Evolutionary conservation across 1,284 basidiomycete species (phyloP).

Genomic region (Malassezia arunalokei): DNA sequence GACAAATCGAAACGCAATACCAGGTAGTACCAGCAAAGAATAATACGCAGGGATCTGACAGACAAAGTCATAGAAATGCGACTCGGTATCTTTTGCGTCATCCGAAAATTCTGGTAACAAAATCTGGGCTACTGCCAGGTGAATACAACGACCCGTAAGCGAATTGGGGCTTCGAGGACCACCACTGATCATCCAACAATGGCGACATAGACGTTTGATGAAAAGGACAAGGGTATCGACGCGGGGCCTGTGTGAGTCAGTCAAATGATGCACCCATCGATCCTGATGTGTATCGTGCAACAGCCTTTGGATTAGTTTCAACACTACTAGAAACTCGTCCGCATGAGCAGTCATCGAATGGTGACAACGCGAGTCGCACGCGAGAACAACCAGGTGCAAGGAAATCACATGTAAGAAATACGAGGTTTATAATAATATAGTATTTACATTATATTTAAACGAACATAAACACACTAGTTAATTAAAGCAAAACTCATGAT

Average conservation of each 20-base stretch:
- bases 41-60: neutral
- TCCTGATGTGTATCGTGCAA: too few species aligned
- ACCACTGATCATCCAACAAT: conserved; percentile 1
- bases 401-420: neutral
- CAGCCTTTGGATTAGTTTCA: too few species aligned
- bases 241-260: too few species aligned
- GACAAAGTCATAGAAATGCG: neutral
- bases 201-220: neutral
- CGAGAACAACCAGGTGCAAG: too few species aligned
- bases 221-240: neutral
- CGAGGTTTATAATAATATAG: neutral
- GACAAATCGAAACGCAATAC: neutral
- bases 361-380: too few species aligned
- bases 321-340: too few species aligned
- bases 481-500: too few species aligned
- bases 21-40: neutral
- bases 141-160: neutral
- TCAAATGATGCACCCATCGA: too few species aligned
- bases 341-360: too few species aligned
- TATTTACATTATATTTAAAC: neutral
- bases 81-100: too few species aligned
- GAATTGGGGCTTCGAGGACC: neutral
- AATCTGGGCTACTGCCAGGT: neutral
- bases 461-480: too few species aligned
- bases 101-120: neutral